Evolutionary conservation across 352 stramenopile species (phyloP).

Genomic region (Globisporangium nunn): DNA sequence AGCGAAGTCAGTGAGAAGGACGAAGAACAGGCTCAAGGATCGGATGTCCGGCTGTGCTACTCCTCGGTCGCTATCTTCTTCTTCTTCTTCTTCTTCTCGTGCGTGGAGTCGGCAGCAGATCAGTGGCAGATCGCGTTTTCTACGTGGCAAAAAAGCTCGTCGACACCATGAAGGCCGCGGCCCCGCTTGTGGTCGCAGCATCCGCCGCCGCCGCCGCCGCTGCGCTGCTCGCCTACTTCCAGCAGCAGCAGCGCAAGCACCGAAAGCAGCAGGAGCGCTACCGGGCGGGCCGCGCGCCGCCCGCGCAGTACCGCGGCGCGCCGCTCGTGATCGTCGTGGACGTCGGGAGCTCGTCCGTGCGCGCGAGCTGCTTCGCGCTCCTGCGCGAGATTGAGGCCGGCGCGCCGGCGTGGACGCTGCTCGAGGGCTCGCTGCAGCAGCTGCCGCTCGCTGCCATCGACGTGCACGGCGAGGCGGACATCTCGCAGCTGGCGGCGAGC

Average conservation of each 20-base stretch:
- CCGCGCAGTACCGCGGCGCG: constrained; percentile 33
- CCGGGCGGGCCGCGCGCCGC: constrained; percentile 12
- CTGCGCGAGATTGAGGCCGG: neutral
- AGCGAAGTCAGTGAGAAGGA: too few relatives aligned
- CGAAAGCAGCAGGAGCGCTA: neutral
- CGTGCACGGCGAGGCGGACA: constrained; percentile 49
- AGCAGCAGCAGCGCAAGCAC: too few relatives aligned
- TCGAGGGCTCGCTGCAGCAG: constrained; percentile 65
- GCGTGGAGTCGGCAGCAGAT: too few relatives aligned
- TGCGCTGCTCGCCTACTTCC: neutral
- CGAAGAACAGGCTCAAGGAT: too few relatives aligned
- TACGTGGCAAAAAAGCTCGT: too few relatives aligned
- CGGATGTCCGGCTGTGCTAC: too few relatives aligned
- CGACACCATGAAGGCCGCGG: neutral
- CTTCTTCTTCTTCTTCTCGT: too few relatives aligned
- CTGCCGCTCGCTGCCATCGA: constrained; percentile 39
- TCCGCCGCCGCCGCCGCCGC: too few relatives aligned
- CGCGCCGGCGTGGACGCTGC: constrained; percentile 32
- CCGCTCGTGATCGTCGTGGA: constrained; percentile 10
- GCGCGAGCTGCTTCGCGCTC: constrained; percentile 74
- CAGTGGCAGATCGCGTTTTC: too few relatives aligned
- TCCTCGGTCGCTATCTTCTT: too few relatives aligned
- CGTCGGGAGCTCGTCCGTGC: constrained; percentile 46
- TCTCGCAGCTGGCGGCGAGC: constrained; percentile 25
- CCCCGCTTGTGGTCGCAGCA: neutral